Conservation (phyloP, 768 basidiomycete genomes). For the Boletus vermiculosoides region DNA sequence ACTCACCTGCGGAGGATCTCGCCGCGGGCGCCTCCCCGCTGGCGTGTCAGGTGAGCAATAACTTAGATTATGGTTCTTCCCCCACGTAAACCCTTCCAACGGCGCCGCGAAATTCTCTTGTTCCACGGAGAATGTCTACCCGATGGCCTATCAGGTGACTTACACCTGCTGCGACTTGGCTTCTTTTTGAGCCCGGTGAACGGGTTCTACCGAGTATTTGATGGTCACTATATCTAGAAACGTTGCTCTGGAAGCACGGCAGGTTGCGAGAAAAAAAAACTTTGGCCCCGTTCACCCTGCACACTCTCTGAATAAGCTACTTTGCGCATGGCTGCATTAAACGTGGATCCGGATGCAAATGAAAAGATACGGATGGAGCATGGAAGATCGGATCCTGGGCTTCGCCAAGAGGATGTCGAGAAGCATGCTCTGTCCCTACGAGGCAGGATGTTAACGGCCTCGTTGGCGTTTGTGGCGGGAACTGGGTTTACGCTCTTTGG, state of each 20-base stretch:
- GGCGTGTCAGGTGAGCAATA: constrained; percentile 12
- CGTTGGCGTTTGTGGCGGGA: constrained; percentile 56
- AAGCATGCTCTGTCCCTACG: constrained; percentile 16
- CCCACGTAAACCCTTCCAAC: background rate
- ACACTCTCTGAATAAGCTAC: background rate
- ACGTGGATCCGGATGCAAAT: constrained; percentile 1
- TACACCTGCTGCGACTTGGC: background rate
- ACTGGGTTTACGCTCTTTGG: constrained; percentile 65
- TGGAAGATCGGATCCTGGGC: background rate
- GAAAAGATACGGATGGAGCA: constrained; percentile 6
- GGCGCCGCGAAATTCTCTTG: background rate
- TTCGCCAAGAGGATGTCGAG: constrained; percentile 13
- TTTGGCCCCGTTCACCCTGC: background rate
- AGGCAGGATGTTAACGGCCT: constrained; percentile 44
- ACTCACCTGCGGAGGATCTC: background rate
- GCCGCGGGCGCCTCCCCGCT: background rate
- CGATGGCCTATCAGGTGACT: constrained; percentile 11
- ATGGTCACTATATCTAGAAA: constrained; percentile 8
- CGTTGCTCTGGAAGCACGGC: background rate
- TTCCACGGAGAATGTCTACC: background rate
- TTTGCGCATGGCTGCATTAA: constrained; percentile 6
- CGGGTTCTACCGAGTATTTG: constrained; percentile 8
- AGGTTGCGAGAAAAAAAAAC: background rate
- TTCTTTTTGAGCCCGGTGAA: constrained; percentile 2
- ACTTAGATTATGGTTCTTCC: background rate